Evolutionary conservation across 2,329 filamentous ascomycete species (phyloP).

Genomic region (Colletotrichum kahawae): DNA sequence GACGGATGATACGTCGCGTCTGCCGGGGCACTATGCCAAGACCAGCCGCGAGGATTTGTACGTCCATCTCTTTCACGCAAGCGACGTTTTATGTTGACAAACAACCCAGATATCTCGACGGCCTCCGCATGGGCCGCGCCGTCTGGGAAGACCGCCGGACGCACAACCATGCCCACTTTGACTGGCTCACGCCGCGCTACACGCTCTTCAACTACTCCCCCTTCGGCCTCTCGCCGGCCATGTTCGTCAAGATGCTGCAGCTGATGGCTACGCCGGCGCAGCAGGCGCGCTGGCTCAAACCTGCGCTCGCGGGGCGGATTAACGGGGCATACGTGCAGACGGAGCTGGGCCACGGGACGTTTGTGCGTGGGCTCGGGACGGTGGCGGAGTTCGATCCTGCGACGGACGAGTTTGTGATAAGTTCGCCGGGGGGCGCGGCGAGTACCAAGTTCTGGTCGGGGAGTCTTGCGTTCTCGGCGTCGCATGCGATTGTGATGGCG

Average conservation of each 20-base stretch:
- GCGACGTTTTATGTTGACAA: fast-evolving
- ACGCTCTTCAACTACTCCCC: not conserved
- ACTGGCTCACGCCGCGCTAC: not conserved
- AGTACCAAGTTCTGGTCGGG: not conserved
- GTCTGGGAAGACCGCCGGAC: not conserved
- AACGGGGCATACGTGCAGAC: not conserved
- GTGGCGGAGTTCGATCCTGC: not conserved
- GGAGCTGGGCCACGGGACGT: not conserved
- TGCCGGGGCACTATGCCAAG: not conserved
- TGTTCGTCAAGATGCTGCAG: not conserved
- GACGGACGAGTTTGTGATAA: not conserved
- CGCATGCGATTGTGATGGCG: not conserved
- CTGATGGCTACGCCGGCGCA: not conserved
- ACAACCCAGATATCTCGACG: not conserved
- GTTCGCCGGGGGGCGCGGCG: not conserved
- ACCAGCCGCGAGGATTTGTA: not conserved
- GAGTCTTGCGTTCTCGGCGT: not conserved
- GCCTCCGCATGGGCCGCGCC: not conserved
- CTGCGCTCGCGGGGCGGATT: not conserved
- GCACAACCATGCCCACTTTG: not conserved
- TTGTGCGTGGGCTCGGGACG: not conserved
- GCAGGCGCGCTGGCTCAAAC: not conserved
- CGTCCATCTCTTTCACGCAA: not conserved
- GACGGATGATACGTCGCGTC: not conserved
- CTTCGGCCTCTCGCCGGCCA: not conserved